phyloP scores from a whole-genome alignment of 2,329 filamentous ascomycete species.

The Colletotrichum sp. region DNA sequence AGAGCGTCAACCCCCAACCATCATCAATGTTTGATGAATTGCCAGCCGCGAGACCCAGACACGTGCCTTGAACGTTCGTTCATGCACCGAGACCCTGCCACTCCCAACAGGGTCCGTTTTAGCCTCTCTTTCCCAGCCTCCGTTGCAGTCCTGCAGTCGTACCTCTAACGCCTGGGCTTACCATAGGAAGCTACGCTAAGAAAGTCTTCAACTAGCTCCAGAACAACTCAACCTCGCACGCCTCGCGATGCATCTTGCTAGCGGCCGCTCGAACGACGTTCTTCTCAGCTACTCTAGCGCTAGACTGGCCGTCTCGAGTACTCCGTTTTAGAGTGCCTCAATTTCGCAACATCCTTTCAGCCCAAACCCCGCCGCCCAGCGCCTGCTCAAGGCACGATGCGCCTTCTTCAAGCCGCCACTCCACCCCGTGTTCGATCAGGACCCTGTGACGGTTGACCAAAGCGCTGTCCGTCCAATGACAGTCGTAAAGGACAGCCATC shows the following conservation, averaged over 20 bases:
- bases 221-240: not conserved
- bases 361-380: not conserved
- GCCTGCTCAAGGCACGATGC: not conserved
- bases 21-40: not conserved
- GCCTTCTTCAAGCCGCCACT: not conserved
- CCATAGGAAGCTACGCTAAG: not conserved
- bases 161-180: not conserved
- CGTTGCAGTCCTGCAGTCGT: not conserved
- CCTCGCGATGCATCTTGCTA: not conserved
- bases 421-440: not conserved
- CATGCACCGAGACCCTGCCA: not conserved
- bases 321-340: not conserved
- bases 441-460: not conserved
- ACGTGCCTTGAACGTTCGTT: not conserved
- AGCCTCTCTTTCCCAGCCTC: not conserved
- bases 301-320: not conserved
- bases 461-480: not conserved
- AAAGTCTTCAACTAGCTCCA: not conserved
- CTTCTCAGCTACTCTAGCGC: not conserved
- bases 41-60: not conserved
- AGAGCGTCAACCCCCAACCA: not conserved
- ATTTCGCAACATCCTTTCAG: not conserved
- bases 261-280: not conserved
- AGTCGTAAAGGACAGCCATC: not conserved
- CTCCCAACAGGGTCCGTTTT: not conserved